These are phyloP conservation scores for Edaphochlamys debaryana DNA, from an alignment of 139 green algal genomes.

Conservation along the genomic window DNA sequence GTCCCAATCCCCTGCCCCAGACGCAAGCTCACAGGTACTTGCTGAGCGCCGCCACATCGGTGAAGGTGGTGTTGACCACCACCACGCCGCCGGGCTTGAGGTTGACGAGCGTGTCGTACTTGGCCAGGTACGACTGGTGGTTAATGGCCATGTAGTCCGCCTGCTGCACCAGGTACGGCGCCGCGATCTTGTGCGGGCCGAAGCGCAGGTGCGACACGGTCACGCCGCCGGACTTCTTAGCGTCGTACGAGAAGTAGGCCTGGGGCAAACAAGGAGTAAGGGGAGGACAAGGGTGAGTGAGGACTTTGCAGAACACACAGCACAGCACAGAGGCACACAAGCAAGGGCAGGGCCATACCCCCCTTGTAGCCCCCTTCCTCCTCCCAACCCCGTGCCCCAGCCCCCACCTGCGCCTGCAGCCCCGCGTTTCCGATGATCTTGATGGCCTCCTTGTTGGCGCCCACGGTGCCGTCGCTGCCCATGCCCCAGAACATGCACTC, in stretches of 20 bases:
- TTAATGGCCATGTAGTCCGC: slow-evolving; percentile 61
- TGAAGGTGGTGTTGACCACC: slow-evolving; percentile 66
- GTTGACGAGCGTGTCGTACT: slow-evolving; percentile 60
- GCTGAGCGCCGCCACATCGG: slow-evolving; percentile 23
- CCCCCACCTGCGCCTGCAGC: slow-evolving; percentile 31
- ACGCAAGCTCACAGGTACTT: no score
- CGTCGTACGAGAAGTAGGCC: slow-evolving; percentile 69
- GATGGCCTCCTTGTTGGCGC: slow-evolving; percentile 73
- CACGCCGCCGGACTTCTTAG: slow-evolving; percentile 67
- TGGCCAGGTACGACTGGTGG: slow-evolving; percentile 55
- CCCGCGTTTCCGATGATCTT: slow-evolving; percentile 62
- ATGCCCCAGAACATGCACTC: slow-evolving; percentile 75
- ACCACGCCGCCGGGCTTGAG: slow-evolving; percentile 59
- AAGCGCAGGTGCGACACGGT: slow-evolving; percentile 70
- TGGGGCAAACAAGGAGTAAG: no score
- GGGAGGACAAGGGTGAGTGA: no score
- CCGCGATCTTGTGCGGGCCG: slow-evolving; percentile 53
- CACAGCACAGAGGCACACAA: no score
- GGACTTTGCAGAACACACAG: no score
- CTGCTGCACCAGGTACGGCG: slow-evolving; percentile 61
- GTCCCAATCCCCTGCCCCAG: no score
- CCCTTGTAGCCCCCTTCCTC: no score
- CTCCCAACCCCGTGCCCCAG: no score
- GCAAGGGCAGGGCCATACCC: no score
- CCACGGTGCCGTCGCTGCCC: slow-evolving; percentile 68